A percentile compares a stretch with the other conserved stretches of the same genome.
These are phyloP conservation scores for Diaporthe velutina DNA, from an alignment of 2,329 filamentous ascomycete genomes.

Conservation along the genomic window DNA sequence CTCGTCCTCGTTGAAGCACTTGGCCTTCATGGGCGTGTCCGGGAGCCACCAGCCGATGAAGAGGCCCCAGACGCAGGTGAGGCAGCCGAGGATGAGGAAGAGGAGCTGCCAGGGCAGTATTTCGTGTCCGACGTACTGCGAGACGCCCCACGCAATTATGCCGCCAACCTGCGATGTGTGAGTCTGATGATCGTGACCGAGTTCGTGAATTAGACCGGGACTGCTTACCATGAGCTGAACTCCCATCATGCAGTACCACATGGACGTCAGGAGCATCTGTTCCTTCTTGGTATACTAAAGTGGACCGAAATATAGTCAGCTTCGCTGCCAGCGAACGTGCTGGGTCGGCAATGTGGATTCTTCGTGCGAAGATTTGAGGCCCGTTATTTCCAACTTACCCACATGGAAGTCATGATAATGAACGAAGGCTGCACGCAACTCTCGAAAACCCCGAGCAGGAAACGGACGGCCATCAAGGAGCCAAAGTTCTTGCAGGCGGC, in stretches of 20 bases:
- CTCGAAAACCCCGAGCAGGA: conserved; percentile 61
- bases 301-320: background rate
- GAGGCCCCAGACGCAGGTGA: conserved; percentile 51
- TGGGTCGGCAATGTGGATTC: background rate
- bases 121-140: conserved; percentile 47
- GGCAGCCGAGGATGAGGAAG: conserved; percentile 56
- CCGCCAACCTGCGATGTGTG: conserved; percentile 47
- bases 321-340: background rate
- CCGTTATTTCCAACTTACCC: conserved; percentile 32
- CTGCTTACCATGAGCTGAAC: conserved; percentile 29
- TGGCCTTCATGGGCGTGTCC: conserved; percentile 64
- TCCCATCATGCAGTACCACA: conserved; percentile 42
- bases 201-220: fast-evolving
- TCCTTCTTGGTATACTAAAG: conserved; percentile 55
- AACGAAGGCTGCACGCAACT: conserved; percentile 59
- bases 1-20: conserved; percentile 59
- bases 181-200: too few species aligned
- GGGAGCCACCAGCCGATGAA: conserved; percentile 58
- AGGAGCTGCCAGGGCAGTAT: conserved; percentile 56
- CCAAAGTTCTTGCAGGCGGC: conserved; percentile 54
- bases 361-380: background rate
- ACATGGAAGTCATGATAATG: conserved; percentile 55
- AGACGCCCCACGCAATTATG: conserved; percentile 53
- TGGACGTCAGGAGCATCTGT: conserved; percentile 44
- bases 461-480: conserved; percentile 54